These are phyloP conservation scores for Fonsecaea multimorphosa DNA, from an alignment of 2,329 filamentous ascomycete genomes.

Conservation along the genomic window DNA sequence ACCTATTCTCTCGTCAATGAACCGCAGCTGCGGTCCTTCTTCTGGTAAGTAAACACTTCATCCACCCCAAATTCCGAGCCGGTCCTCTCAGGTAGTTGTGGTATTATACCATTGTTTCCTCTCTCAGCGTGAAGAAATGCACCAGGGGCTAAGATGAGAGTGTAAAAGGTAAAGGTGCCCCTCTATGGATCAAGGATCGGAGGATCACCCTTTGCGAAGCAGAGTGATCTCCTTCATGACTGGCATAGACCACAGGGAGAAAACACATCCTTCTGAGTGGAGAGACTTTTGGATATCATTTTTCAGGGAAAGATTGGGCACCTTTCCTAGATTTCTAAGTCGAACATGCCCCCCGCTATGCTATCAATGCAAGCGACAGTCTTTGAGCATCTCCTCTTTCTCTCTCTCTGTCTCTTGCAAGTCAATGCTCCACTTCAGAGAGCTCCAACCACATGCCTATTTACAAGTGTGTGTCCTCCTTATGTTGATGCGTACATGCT, in stretches of 20 bases:
- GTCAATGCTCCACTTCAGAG: background rate
- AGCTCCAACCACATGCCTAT: background rate
- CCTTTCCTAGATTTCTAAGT: background rate
- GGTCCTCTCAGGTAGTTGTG: too few species aligned
- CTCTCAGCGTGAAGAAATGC: too few species aligned
- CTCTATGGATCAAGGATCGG: too few species aligned
- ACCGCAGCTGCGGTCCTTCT: background rate
- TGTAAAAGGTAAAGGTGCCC: too few species aligned
- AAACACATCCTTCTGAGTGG: slow-evolving; percentile 11
- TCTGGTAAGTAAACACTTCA: background rate
- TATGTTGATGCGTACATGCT: background rate
- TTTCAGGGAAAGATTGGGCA: background rate
- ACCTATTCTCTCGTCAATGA: too few species aligned
- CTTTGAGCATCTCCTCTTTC: background rate
- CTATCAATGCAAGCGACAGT: slow-evolving; percentile 17
- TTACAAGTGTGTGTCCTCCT: background rate
- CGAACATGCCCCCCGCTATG: slow-evolving; percentile 4
- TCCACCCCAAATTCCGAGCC: background rate
- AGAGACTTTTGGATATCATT: slow-evolving; percentile 8
- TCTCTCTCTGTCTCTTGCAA: background rate
- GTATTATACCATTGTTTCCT: too few species aligned
- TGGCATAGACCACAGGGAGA: too few species aligned
- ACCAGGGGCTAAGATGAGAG: background rate
- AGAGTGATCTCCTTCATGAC: background rate
- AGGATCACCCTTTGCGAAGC: background rate